A percentile compares a stretch with the other conserved stretches of the same genome.
Evolutionary conservation across 2,329 filamentous ascomycete species (phyloP).

Genomic region (Penicillium rolfsii): DNA sequence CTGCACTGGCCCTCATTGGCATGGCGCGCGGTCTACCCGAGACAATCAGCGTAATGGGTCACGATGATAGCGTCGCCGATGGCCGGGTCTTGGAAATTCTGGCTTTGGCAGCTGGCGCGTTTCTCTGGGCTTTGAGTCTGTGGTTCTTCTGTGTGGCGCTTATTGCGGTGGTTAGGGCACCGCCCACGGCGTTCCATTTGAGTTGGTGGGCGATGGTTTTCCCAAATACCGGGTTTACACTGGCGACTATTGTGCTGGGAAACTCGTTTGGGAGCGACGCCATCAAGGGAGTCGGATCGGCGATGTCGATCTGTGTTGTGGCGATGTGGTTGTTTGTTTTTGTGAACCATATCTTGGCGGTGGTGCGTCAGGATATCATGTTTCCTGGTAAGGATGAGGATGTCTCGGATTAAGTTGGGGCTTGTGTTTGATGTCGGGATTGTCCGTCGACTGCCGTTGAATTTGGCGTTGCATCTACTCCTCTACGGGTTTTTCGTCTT

Average conservation of each 20-base stretch:
- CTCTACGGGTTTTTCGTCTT: background rate
- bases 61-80: constrained; percentile 31
- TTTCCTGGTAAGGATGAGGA: constrained; percentile 66
- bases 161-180: constrained; percentile 50
- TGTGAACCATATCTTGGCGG: constrained; percentile 54
- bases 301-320: constrained; percentile 60
- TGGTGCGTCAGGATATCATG: constrained; percentile 57
- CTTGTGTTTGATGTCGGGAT: background rate
- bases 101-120: constrained; percentile 56
- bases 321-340: constrained; percentile 60
- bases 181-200: constrained; percentile 53
- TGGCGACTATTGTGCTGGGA: constrained; percentile 62
- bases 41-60: constrained; percentile 53
- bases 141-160: constrained; percentile 60
- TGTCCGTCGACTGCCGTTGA: background rate
- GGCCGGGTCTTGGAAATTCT: constrained; percentile 49
- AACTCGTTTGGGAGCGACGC: constrained; percentile 56
- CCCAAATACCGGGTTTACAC: constrained; percentile 65
- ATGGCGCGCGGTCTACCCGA: constrained; percentile 61
- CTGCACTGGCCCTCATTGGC: constrained; percentile 69
- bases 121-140: constrained; percentile 66
- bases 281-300: constrained; percentile 58
- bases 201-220: constrained; percentile 70
- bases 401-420: constrained; percentile 34
- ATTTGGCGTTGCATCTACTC: background rate